Evolutionary conservation across 2,329 filamentous ascomycete species (phyloP).

Genomic region (Triangularia verruculosa): DNA sequence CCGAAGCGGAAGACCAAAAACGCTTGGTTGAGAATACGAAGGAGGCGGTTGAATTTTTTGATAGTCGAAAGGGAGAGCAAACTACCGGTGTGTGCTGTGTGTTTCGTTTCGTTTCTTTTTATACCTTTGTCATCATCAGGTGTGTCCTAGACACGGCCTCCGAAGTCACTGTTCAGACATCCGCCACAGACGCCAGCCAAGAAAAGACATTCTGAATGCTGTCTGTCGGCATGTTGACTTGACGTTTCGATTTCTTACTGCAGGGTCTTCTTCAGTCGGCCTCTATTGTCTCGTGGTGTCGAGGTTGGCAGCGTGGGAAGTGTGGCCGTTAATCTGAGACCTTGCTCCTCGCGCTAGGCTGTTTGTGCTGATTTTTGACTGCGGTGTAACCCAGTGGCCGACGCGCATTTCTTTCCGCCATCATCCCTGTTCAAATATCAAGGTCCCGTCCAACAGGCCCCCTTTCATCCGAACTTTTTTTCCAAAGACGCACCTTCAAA

Average conservation of each 20-base stretch:
- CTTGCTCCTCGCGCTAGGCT: slow-evolving; percentile 10
- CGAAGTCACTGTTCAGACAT: background rate
- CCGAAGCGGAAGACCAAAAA: background rate
- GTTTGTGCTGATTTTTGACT: slow-evolving; percentile 20
- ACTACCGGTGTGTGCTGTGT: background rate
- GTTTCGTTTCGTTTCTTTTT: background rate
- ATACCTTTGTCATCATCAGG: background rate
- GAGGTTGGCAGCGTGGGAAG: slow-evolving; percentile 1
- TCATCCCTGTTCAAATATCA: slow-evolving; percentile 14
- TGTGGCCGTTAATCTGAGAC: slow-evolving; percentile 18
- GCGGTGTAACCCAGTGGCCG: slow-evolving; percentile 20
- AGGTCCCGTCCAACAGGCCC: slow-evolving; percentile 5
- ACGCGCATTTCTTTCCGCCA: slow-evolving; percentile 13
- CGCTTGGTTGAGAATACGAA: background rate
- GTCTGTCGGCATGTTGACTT: background rate
- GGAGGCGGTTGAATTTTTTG: background rate
- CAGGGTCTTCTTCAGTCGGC: background rate
- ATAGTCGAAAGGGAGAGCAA: background rate
- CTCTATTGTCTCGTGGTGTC: background rate
- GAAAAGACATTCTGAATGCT: background rate
- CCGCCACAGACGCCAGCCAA: background rate
- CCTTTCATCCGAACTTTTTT: slow-evolving; percentile 13
- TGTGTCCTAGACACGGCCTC: background rate
- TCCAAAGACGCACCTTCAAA: slow-evolving; percentile 5
- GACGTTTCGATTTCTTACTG: background rate